Conservation (phyloP, 345 rosid genomes). For the Adansonia digitata region DNA sequence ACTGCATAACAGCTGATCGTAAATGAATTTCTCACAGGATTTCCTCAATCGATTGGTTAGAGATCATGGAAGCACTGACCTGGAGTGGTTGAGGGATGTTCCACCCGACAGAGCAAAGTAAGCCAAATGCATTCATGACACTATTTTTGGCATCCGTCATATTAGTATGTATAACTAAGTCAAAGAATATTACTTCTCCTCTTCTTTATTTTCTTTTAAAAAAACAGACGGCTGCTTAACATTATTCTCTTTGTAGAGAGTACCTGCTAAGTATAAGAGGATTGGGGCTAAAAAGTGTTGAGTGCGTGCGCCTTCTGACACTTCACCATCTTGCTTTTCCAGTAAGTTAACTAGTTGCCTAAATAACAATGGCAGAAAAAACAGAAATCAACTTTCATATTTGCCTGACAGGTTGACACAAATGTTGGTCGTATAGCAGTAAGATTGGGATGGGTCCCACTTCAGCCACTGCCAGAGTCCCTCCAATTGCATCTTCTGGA, state of each 20-base stretch:
- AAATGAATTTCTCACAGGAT: constrained; percentile 47
- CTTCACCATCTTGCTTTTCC: constrained; percentile 98
- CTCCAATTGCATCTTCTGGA: constrained; percentile 95
- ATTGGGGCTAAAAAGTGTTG: constrained; percentile 92
- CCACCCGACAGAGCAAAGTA: constrained; percentile 96
- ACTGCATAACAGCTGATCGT: constrained; percentile 8
- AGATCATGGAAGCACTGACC: constrained; percentile 75
- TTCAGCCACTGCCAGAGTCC: constrained; percentile 94
- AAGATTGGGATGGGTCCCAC: constrained; percentile 98
- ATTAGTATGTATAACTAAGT: neutral
- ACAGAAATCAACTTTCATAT: constrained; percentile 13
- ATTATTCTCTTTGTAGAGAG: constrained; percentile 45
- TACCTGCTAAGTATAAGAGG: constrained; percentile 82
- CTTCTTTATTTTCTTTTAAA: neutral
- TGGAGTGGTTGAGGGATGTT: constrained; percentile 94
- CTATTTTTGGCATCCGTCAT: constrained; percentile 7
- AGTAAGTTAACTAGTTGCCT: constrained; percentile 39
- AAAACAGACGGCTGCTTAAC: constrained; percentile 17
- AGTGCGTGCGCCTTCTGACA: constrained; percentile 93
- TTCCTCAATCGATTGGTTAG: constrained; percentile 65
- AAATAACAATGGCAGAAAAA: constrained; percentile 7
- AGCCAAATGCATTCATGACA: constrained; percentile 27
- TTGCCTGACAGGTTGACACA: constrained; percentile 78
- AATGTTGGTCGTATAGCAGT: constrained; percentile 99
- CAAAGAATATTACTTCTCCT: constrained; percentile 25